phyloP scores from a whole-genome alignment of 2,329 filamentous ascomycete species.

The Colletotrichum sp. region DNA sequence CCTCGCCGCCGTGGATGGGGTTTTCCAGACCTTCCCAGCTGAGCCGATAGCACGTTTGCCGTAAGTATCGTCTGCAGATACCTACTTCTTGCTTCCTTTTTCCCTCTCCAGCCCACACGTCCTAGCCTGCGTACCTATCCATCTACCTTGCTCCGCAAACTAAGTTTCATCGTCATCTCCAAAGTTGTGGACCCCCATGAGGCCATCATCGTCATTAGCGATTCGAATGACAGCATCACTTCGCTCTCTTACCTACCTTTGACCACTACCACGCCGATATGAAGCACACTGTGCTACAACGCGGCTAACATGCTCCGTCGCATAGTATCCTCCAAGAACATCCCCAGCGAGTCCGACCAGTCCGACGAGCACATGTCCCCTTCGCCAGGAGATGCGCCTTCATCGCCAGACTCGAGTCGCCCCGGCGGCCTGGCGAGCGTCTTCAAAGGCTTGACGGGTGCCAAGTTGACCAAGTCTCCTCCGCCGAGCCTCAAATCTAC shows the following conservation, averaged over 20 bases:
- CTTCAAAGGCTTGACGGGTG: slow-evolving; percentile 65
- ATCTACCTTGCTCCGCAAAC: background rate
- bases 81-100: background rate
- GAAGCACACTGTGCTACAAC: background rate
- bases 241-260: background rate
- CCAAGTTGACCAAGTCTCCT: slow-evolving; percentile 58
- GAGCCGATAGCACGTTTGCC: slow-evolving; percentile 3
- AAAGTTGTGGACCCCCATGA: slow-evolving; percentile 2
- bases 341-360: background rate
- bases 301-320: slow-evolving; percentile 21
- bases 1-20: slow-evolving; percentile 12
- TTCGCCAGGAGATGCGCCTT: slow-evolving; percentile 60
- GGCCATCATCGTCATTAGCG: background rate
- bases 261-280: background rate
- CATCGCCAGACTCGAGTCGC: slow-evolving; percentile 60
- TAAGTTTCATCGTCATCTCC: background rate
- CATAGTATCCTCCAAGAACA: slow-evolving; percentile 7
- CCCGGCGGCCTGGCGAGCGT: slow-evolving; percentile 65
- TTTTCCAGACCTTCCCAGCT: background rate
- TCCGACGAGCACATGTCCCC: slow-evolving; percentile 63
- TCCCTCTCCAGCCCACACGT: background rate
- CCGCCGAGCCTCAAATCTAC: slow-evolving; percentile 46
- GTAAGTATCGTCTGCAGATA: slow-evolving; percentile 3
- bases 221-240: slow-evolving; percentile 3
- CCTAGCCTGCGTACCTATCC: background rate